A percentile compares a stretch with the other conserved stretches of the same genome.
Conservation (phyloP, 306 rosid genomes). For the Styphnolobium japonicum region DNA sequence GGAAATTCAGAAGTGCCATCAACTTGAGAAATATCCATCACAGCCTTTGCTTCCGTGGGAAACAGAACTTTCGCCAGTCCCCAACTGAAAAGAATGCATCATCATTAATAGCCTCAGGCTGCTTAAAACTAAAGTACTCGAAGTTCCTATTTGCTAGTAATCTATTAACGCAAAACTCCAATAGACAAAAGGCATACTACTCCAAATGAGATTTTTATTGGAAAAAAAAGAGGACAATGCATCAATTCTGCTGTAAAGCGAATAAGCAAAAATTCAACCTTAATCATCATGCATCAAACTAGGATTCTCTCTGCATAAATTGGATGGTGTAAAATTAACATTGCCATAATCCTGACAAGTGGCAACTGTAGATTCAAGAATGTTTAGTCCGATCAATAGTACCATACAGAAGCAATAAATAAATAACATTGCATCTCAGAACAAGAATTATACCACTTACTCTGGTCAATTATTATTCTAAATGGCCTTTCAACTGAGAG, state of each 20-base stretch:
- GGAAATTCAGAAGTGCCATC: conserved; percentile 55
- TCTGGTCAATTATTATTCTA: too few species aligned
- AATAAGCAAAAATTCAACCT: background rate
- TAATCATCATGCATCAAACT: background rate
- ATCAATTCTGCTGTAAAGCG: background rate
- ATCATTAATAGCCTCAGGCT: background rate
- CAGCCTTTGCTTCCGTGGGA: conserved; percentile 73
- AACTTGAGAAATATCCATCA: conserved; percentile 55
- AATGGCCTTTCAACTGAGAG: background rate
- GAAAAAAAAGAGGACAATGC: background rate
- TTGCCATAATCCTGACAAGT: background rate
- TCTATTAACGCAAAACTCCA: background rate
- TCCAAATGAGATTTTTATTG: background rate
- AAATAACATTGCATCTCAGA: too few species aligned
- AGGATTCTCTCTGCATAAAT: background rate
- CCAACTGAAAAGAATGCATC: conserved; percentile 47
- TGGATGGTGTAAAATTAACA: background rate
- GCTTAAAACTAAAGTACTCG: background rate
- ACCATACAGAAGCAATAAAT: background rate
- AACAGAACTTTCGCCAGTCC: conserved; percentile 58
- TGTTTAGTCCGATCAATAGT: background rate
- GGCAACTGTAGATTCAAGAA: background rate
- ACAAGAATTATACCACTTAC: background rate
- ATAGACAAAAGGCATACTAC: background rate
- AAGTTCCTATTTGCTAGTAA: background rate